These are phyloP conservation scores for Limnanthes douglasii DNA, from an alignment of 345 rosid species.

Conservation along the genomic window DNA sequence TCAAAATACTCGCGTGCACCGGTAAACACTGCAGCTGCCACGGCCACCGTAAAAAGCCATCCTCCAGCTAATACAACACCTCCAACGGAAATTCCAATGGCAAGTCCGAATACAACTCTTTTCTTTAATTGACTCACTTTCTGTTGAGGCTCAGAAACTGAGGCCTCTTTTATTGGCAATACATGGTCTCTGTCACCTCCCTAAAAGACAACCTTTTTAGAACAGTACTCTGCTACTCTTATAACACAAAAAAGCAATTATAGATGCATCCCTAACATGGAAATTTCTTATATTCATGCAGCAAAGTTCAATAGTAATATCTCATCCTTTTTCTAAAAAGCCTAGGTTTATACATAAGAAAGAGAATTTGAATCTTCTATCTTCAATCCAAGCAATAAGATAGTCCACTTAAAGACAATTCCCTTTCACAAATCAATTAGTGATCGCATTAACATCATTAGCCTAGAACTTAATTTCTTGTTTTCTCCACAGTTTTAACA, in stretches of 20 bases:
- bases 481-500: not conserved
- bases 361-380: too few relatives aligned
- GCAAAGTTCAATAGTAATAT: not conserved
- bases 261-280: not conserved
- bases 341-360: too few relatives aligned
- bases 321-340: not conserved
- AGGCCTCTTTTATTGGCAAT: constrained; percentile 17
- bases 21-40: constrained; percentile 55
- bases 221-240: not conserved
- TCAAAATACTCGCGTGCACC: constrained; percentile 80
- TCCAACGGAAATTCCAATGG: constrained; percentile 59
- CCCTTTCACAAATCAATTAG: not conserved
- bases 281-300: not conserved
- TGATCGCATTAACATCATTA: not conserved
- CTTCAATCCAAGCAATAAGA: not conserved
- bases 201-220: constrained; percentile 25
- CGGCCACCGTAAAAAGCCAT: constrained; percentile 55
- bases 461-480: constrained; percentile 3
- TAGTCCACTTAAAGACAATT: not conserved
- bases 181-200: constrained; percentile 20
- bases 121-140: constrained; percentile 46
- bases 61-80: constrained; percentile 80
- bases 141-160: constrained; percentile 18
- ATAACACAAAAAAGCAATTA: not conserved
- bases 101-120: constrained; percentile 67